Conservation (phyloP, 2,329 filamentous ascomycete species). For the Magnaporthiopsis incrustans region DNA sequence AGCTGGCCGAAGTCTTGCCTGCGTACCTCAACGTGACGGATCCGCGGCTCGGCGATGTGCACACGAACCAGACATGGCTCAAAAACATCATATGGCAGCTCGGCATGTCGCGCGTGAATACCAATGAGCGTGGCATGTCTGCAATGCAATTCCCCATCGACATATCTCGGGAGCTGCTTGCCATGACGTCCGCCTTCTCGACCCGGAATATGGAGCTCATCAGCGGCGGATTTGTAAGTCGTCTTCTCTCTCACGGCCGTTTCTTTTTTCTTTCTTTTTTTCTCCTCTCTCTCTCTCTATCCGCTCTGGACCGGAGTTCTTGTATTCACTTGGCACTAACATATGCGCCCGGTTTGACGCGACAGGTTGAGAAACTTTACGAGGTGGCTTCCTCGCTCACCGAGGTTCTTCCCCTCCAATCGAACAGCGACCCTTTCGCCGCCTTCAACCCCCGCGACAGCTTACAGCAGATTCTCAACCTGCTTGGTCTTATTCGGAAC, state of each 20-base stretch:
- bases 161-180: slow-evolving; percentile 54
- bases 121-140: slow-evolving; percentile 42
- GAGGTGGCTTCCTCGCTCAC: slow-evolving; percentile 67
- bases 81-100: slow-evolving; percentile 58
- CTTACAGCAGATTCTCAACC: slow-evolving; percentile 59
- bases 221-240: slow-evolving; percentile 61
- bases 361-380: slow-evolving; percentile 68
- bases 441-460: slow-evolving; percentile 60
- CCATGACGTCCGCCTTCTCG: slow-evolving; percentile 64
- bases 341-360: neutral
- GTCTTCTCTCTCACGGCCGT: no score
- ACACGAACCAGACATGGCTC: slow-evolving; percentile 56
- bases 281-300: no score
- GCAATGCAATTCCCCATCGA: slow-evolving; percentile 54
- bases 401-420: slow-evolving; percentile 62
- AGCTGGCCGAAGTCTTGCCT: slow-evolving; percentile 48
- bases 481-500: slow-evolving; percentile 63
- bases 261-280: neutral
- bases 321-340: neutral
- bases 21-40: slow-evolving; percentile 43
- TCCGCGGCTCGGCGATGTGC: slow-evolving; percentile 45
- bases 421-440: slow-evolving; percentile 53
- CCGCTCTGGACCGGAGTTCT: neutral
- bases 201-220: slow-evolving; percentile 67
- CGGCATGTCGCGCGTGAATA: slow-evolving; percentile 32